phyloP scores from a whole-genome alignment of 768 basidiomycete genomes.

The Gelatoporia subvermispora region DNA sequence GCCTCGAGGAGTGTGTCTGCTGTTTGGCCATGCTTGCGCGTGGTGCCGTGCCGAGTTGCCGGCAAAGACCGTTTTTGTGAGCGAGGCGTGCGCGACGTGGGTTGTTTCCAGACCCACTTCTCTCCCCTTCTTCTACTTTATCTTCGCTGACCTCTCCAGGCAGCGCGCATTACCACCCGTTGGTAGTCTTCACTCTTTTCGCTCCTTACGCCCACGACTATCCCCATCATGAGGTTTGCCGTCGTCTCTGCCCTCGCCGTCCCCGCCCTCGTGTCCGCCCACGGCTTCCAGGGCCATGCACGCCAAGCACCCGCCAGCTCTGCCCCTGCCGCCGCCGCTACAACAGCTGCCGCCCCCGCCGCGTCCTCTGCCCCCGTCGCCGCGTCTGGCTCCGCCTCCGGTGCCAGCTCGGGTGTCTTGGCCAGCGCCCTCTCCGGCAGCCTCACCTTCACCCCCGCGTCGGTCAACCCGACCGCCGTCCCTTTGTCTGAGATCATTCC shows the following conservation, averaged over 20 bases:
- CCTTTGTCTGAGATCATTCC: constrained; percentile 26
- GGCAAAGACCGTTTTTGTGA: too few relatives aligned
- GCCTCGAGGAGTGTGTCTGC: too few relatives aligned
- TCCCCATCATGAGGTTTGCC: constrained; percentile 24
- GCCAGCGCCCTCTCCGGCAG: constrained; percentile 16
- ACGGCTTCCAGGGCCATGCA: constrained; percentile 20
- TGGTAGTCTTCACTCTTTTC: neutral
- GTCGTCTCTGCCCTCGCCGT: constrained; percentile 28
- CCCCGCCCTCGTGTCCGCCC: constrained; percentile 39
- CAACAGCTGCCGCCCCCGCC: constrained; percentile 7
- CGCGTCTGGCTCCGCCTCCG: constrained; percentile 12
- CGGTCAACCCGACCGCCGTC: constrained; percentile 31
- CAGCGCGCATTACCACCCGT: neutral
- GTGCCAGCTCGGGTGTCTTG: constrained; percentile 4
- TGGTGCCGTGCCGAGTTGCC: neutral
- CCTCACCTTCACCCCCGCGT: constrained; percentile 24
- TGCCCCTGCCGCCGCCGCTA: neutral
- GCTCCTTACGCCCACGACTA: constrained; percentile 5
- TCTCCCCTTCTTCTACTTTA: neutral
- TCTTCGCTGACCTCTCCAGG: too few relatives aligned
- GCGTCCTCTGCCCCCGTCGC: constrained; percentile 10
- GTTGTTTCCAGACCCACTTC: neutral
- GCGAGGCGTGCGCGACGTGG: too few relatives aligned
- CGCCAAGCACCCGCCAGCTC: constrained; percentile 17
- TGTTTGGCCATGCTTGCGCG: constrained; percentile 7